These are phyloP conservation scores for Silybum marianum DNA, from an alignment of 129 eudicot species.

Conservation along the genomic window DNA sequence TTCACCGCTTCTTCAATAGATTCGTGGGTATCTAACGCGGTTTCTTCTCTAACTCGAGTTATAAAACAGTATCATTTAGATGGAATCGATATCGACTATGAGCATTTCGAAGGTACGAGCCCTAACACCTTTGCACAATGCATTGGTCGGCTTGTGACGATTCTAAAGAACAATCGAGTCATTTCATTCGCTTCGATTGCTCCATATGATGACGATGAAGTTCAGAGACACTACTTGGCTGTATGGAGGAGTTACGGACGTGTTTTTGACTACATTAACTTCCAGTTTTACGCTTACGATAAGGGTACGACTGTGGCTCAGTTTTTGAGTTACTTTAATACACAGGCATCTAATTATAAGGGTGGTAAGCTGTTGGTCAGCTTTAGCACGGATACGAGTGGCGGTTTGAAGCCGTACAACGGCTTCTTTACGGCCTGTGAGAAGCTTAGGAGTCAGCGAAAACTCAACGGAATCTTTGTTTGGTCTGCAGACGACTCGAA, in stretches of 20 bases:
- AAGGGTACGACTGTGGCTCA: conserved; percentile 38
- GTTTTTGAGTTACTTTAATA: conserved; percentile 34
- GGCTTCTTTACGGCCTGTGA: conserved; percentile 50
- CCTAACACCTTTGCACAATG: conserved; percentile 40
- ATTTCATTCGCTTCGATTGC: conserved; percentile 59
- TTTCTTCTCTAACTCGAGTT: conserved; percentile 43
- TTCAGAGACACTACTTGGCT: conserved; percentile 43
- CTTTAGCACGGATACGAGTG: conserved; percentile 41
- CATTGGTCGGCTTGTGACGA: conserved; percentile 45
- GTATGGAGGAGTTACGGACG: conserved; percentile 48
- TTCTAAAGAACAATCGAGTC: conserved; percentile 31
- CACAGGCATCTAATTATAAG: conserved; percentile 33
- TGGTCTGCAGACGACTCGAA: conserved; percentile 58
- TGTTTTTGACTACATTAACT: conserved; percentile 51
- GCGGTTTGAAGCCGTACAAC: conserved; percentile 42
- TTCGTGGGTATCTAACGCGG: conserved; percentile 53
- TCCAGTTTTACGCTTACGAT: conserved; percentile 54
- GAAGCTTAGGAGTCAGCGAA: conserved; percentile 34
- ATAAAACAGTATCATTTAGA: conserved; percentile 39
- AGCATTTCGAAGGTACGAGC: conserved; percentile 37
- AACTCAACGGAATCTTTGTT: conserved; percentile 50
- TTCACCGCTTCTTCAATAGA: conserved; percentile 32
- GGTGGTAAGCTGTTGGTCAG: conserved; percentile 53
- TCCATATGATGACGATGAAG: conserved; percentile 42
- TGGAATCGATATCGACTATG: conserved; percentile 55